Evolutionary conservation across 768 basidiomycete genomes (phyloP), one percentile per base, ranked within the genome.

Genomic region (Megacollybia marginata): DNA sequence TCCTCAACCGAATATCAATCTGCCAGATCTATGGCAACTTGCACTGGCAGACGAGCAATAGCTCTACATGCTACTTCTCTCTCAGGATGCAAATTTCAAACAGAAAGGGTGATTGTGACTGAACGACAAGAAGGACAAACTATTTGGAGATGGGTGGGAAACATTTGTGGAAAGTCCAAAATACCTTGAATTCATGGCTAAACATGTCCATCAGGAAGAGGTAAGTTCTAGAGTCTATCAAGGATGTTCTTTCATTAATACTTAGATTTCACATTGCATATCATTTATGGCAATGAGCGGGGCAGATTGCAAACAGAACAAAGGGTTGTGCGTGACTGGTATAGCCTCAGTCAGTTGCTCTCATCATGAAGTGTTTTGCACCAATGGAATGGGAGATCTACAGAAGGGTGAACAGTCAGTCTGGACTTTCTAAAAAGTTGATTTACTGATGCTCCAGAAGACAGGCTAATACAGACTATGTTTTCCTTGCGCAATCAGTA

Each of bases 41-140:
- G 47, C 38, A 2, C 48, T 51, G 0, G 47, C 54, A 9, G 46
- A 59, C 34, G 5, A 60, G 44, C 16, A 36, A 36, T 66, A 47
- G 42, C 38, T 67, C 0, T 59, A 69, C 51, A 46, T 51, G 9
- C 51, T 65, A 1, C 62, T 66, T 44, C 42, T 69, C 16, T 57
- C 59, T 3, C 55, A 66, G 11, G 65, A 68, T 44, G 64, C 66
- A n/a, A 65, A 63, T 47, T 72, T 70, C 46, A 55, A 58, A 1
- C 52, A 69, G 5, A 69, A 65, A 40, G 56, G 63, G 1, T 57
- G 57, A 43, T 44, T 57, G 8, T 55, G 63, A 1, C 65, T 61
- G 4, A 62, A 46, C 10, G 57, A 63, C 12, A 48, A 47, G 13
- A 46, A 35, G 9, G 66, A 68, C 50, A 61, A 65, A 7, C 56